A percentile compares a stretch with the other conserved stretches of the same genome.
phyloP scores from a whole-genome alignment of 1,284 basidiomycete genomes.

The Veloporphyrellus conicus region DNA sequence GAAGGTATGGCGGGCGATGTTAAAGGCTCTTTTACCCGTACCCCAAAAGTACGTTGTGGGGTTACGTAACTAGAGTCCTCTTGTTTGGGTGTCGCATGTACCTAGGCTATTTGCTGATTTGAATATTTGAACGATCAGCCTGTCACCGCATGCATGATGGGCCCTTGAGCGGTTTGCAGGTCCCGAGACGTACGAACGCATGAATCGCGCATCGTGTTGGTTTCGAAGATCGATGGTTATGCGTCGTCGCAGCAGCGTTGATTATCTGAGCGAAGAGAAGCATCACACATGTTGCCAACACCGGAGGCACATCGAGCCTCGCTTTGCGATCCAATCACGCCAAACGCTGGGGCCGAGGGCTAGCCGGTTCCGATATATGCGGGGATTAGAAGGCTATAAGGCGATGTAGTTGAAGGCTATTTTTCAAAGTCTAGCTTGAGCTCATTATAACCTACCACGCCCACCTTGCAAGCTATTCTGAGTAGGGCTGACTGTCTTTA shows the following conservation, averaged over 20 bases:
- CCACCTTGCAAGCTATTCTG: too few relatives aligned
- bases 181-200: not conserved
- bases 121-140: too few relatives aligned
- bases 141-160: not conserved
- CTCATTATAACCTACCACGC: not conserved
- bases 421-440: not conserved
- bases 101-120: too few relatives aligned
- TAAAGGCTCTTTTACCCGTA: slow-evolving; percentile 4
- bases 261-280: slow-evolving; percentile 16
- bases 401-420: not conserved
- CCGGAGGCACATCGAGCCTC: slow-evolving; percentile 28
- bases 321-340: slow-evolving; percentile 16
- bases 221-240: slow-evolving; percentile 12
- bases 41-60: slow-evolving; percentile 33
- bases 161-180: not conserved
- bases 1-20: slow-evolving; percentile 9
- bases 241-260: too few relatives aligned
- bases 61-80: slow-evolving; percentile 27
- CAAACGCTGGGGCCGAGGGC: not conserved
- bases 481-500: too few relatives aligned
- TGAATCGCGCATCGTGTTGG: slow-evolving; percentile 14
- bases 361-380: not conserved
- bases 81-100: too few relatives aligned
- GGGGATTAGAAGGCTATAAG: too few relatives aligned
- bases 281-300: slow-evolving; percentile 1